phyloP scores from a whole-genome alignment of 192 early-diverging fungal species.

The Coemansia furcata region DNA sequence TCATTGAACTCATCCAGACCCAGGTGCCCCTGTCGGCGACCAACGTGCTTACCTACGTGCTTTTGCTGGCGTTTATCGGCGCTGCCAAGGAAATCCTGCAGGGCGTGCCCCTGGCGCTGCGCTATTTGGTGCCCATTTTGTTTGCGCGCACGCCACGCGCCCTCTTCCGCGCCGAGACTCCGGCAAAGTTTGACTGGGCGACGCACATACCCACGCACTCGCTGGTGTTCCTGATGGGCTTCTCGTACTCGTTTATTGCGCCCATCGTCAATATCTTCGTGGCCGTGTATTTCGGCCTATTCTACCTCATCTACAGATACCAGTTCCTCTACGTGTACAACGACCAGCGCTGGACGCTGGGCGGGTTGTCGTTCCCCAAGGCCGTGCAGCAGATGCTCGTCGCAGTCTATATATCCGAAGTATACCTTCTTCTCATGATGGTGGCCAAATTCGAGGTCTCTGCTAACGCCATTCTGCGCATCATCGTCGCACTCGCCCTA shows the following conservation, averaged over 20 bases:
- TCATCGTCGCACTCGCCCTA: constrained; percentile 51
- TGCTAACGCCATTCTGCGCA: constrained; percentile 50
- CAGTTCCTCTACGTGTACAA: constrained; percentile 82
- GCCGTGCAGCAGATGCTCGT: constrained; percentile 65
- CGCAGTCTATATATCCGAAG: constrained; percentile 73
- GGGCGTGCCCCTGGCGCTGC: constrained; percentile 61
- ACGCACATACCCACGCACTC: constrained; percentile 67
- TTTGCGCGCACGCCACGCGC: constrained; percentile 75
- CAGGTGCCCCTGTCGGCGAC: constrained; percentile 72
- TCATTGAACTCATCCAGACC: constrained; percentile 54
- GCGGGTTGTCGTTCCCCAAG: constrained; percentile 66
- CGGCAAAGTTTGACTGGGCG: constrained; percentile 60
- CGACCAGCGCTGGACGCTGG: constrained; percentile 56
- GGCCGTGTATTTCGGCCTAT: constrained; percentile 70
- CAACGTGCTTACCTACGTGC: constrained; percentile 82
- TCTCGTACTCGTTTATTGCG: constrained; percentile 78
- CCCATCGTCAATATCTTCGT: constrained; percentile 85
- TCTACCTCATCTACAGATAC: constrained; percentile 77
- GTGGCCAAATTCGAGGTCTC: constrained; percentile 55
- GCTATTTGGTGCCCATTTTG: constrained; percentile 58
- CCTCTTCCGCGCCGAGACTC: constrained; percentile 57
- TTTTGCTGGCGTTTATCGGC: constrained; percentile 70
- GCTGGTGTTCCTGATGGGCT: constrained; percentile 71
- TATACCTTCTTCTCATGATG: constrained; percentile 75
- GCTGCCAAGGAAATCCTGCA: constrained; percentile 73